Evolutionary conservation across 2,329 filamentous ascomycete species (phyloP).

Genomic region (Aspergillus jensenii): DNA sequence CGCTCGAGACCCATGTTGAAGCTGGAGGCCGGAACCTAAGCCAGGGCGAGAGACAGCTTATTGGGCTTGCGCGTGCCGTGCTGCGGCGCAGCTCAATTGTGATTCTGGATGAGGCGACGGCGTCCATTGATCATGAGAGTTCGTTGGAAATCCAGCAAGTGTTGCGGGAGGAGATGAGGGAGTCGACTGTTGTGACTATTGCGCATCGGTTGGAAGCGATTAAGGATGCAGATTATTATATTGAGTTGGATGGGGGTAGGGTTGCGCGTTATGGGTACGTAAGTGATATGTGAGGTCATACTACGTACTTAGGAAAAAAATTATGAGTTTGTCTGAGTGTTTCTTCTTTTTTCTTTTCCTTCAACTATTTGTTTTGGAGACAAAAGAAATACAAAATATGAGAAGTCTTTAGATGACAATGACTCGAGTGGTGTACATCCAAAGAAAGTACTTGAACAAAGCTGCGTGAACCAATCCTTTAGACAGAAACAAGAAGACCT

Average conservation of each 20-base stretch:
- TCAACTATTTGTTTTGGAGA: background rate
- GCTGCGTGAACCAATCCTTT: background rate
- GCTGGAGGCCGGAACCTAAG: slow-evolving; percentile 62
- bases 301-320: background rate
- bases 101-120: slow-evolving; percentile 67
- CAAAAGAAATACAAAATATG: background rate
- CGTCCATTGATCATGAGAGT: slow-evolving; percentile 64
- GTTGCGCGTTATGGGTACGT: slow-evolving; percentile 35
- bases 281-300: slow-evolving; percentile 19
- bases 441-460: background rate
- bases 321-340: background rate
- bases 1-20: slow-evolving; percentile 56
- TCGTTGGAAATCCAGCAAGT: slow-evolving; percentile 47
- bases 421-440: background rate
- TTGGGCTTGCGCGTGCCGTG: slow-evolving; percentile 64
- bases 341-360: background rate
- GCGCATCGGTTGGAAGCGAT: slow-evolving; percentile 66
- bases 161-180: slow-evolving; percentile 34
- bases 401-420: background rate
- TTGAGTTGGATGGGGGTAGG: slow-evolving; percentile 54
- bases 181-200: slow-evolving; percentile 62
- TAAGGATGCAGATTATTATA: slow-evolving; percentile 55
- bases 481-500: background rate
- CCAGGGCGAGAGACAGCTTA: slow-evolving; percentile 65
- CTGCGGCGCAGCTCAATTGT: slow-evolving; percentile 61